Percentiles rank a stretch among this genome's conserved stretches.
Evolutionary conservation across 345 rosid species (phyloP).

Genomic region (Microcos paniculata): DNA sequence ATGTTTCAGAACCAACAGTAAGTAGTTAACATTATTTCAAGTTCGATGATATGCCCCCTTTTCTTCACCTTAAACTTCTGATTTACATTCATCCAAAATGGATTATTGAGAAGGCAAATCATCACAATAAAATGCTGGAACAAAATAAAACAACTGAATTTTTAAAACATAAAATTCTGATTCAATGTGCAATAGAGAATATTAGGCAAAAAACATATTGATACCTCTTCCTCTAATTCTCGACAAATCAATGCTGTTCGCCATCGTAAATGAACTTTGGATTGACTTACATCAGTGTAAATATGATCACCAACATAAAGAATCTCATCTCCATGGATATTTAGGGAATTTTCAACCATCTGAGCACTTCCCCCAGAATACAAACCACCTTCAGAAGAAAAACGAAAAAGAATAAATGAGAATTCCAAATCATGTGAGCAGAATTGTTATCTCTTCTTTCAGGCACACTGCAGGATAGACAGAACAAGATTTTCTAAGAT

Average conservation of each 20-base stretch:
- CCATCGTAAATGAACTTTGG: conserved; percentile 93
- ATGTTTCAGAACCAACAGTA: background rate
- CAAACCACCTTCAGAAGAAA: conserved; percentile 60
- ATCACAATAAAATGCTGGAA: background rate
- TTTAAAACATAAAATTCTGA: background rate
- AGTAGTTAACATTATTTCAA: background rate
- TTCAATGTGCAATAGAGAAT: background rate
- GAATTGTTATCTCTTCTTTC: background rate
- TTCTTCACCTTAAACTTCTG: background rate
- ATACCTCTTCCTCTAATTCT: conserved; percentile 94
- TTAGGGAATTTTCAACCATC: conserved; percentile 84
- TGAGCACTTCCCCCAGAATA: conserved; percentile 99
- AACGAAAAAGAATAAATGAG: conserved; percentile 10
- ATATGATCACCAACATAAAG: conserved; percentile 95
- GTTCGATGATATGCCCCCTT: background rate
- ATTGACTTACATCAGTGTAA: conserved; percentile 93
- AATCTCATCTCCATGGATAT: conserved; percentile 92
- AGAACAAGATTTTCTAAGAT: background rate
- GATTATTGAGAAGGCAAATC: background rate
- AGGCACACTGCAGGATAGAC: background rate
- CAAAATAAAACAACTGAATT: background rate
- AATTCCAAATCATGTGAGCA: conserved; percentile 4
- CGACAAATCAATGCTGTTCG: conserved; percentile 91
- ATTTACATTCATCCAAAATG: background rate
- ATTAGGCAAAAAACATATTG: conserved; percentile 4